Conservation (phyloP, 805 yeast genomes). For the Peterozyma toletana region DNA sequence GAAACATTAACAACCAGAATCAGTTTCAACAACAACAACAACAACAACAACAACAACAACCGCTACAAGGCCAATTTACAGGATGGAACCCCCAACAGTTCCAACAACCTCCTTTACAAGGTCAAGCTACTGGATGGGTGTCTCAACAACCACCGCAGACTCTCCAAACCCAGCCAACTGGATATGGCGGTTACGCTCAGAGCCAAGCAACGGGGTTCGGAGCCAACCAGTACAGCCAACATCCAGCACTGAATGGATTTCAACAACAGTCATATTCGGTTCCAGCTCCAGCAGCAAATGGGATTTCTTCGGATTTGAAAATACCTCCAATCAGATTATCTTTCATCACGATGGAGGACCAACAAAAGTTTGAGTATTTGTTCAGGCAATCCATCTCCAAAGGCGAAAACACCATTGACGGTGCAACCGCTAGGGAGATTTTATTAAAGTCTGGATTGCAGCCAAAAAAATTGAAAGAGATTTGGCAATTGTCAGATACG, state of each 20-base stretch:
- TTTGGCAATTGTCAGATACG: slow-evolving; percentile 91
- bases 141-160: slow-evolving; percentile 21
- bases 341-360: slow-evolving; percentile 80
- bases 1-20: not conserved
- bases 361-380: slow-evolving; percentile 76
- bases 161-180: slow-evolving; percentile 31
- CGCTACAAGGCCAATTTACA: slow-evolving; percentile 24
- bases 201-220: slow-evolving; percentile 20
- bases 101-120: slow-evolving; percentile 2
- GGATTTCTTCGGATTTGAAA: slow-evolving; percentile 39
- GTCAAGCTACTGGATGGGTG: slow-evolving; percentile 12
- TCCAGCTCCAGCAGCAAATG: slow-evolving; percentile 36
- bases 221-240: slow-evolving; percentile 13
- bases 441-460: slow-evolving; percentile 72
- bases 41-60: slow-evolving; percentile 17
- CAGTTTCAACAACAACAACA: slow-evolving; percentile 26
- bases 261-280: slow-evolving; percentile 14
- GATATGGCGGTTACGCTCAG: slow-evolving; percentile 24
- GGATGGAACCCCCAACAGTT: slow-evolving; percentile 9
- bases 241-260: slow-evolving; percentile 7
- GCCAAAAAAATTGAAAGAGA: slow-evolving; percentile 70
- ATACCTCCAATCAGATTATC: slow-evolving; percentile 75
- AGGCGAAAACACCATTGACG: slow-evolving; percentile 62
- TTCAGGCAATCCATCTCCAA: slow-evolving; percentile 72
- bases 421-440: slow-evolving; percentile 72